Evolutionary conservation across 2,329 filamentous ascomycete genomes (phyloP).

Genomic region (Triangularia verruculosa): DNA sequence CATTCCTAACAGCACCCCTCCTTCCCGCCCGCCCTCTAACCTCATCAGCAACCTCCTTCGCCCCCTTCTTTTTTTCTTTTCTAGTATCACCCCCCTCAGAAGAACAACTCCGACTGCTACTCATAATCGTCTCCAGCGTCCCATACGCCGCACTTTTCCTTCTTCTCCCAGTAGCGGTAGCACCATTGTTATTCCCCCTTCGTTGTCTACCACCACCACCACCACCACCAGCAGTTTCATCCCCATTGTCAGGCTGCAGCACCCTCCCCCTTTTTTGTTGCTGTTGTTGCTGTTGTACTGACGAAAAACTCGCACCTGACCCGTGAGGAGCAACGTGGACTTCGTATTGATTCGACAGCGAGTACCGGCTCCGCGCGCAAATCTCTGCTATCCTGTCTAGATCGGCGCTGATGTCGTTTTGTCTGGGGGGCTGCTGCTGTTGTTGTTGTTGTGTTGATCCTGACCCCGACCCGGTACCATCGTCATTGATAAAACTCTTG

Average conservation of each 20-base stretch:
- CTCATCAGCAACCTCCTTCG: conserved; percentile 53
- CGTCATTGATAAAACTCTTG: conserved; percentile 60
- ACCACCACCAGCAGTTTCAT: conserved; percentile 59
- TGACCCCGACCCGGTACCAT: conserved; percentile 44
- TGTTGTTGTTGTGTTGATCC: conserved; percentile 15
- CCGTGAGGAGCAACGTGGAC: conserved; percentile 63
- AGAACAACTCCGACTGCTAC: conserved; percentile 53
- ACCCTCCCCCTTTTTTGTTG: conserved; percentile 24
- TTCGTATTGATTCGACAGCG: conserved; percentile 64
- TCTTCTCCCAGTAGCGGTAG: neutral
- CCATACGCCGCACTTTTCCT: conserved; percentile 56
- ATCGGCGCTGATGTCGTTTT: conserved; percentile 51
- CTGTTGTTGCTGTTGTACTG: conserved; percentile 18
- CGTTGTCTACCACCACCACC: neutral
- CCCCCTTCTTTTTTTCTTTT: conserved; percentile 59
- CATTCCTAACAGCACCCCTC: conserved; percentile 35
- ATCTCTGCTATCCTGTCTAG: conserved; percentile 66
- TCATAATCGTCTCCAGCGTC: conserved; percentile 65
- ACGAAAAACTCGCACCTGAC: conserved; percentile 51
- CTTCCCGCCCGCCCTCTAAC: conserved; percentile 45
- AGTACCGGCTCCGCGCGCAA: conserved; percentile 62
- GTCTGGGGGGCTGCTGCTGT: neutral
- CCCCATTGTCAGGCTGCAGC: conserved; percentile 15
- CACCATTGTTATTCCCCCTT: conserved; percentile 29
- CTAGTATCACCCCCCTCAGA: conserved; percentile 60